Conservation (phyloP, 1,139 yeast species). For the Blastobotrys apis region DNA sequence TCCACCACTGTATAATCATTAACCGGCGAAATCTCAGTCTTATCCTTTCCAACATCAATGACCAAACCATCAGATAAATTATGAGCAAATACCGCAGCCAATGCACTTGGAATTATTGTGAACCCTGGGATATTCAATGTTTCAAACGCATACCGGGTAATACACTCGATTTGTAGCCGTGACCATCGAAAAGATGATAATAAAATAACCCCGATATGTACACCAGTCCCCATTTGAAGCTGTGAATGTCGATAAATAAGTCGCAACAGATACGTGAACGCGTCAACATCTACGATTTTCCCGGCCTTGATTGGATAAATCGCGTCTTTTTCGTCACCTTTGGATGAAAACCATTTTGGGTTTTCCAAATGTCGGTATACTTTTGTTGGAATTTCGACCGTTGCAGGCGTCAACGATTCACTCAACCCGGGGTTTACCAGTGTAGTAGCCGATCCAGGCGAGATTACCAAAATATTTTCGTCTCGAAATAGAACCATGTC, state of each 20-base stretch:
- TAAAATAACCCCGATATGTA: slow-evolving; percentile 50
- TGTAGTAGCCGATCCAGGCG: slow-evolving; percentile 77
- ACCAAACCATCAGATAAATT: slow-evolving; percentile 60
- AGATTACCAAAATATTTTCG: slow-evolving; percentile 56
- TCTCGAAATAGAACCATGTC: slow-evolving; percentile 59
- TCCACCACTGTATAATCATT: slow-evolving; percentile 61
- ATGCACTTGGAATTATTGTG: slow-evolving; percentile 60
- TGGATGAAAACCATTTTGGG: slow-evolving; percentile 40
- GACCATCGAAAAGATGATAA: slow-evolving; percentile 69
- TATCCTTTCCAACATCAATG: slow-evolving; percentile 73
- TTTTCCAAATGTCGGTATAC: slow-evolving; percentile 53
- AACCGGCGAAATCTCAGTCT: slow-evolving; percentile 74
- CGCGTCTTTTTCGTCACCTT: slow-evolving; percentile 41
- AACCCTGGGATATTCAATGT: slow-evolving; percentile 68
- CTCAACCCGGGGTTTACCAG: slow-evolving; percentile 76
- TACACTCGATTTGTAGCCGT: slow-evolving; percentile 56
- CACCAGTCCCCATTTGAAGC: slow-evolving; percentile 22
- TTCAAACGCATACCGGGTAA: slow-evolving; percentile 76
- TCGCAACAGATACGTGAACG: slow-evolving; percentile 65
- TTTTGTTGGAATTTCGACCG: slow-evolving; percentile 65
- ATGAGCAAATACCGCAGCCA: slow-evolving; percentile 73
- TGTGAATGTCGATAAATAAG: slow-evolving; percentile 47
- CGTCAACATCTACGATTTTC: slow-evolving; percentile 60
- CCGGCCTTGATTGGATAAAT: slow-evolving; percentile 64
- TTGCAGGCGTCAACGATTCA: slow-evolving; percentile 76